Conservation (phyloP, 2,329 filamentous ascomycete genomes). For the Arthrobotrys iridis region DNA sequence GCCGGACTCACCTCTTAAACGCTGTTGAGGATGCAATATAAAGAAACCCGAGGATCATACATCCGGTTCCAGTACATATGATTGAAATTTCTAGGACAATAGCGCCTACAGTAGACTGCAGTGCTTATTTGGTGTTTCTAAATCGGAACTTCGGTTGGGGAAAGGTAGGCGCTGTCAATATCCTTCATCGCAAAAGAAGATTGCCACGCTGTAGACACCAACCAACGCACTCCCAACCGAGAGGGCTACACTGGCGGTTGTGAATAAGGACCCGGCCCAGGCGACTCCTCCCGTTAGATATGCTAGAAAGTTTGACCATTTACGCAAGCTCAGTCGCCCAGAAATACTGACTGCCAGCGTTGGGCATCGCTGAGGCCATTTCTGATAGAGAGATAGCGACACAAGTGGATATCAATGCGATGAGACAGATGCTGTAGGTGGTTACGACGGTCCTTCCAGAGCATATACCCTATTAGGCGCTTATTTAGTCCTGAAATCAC, state of each 20-base stretch:
- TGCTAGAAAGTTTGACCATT: slow-evolving; percentile 62
- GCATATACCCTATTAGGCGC: slow-evolving; percentile 62
- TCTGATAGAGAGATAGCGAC: slow-evolving; percentile 65
- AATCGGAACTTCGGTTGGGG: slow-evolving; percentile 64
- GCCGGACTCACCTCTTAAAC: slow-evolving; percentile 61
- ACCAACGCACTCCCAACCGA: slow-evolving; percentile 65
- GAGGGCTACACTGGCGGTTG: slow-evolving; percentile 66
- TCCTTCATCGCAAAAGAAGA: slow-evolving; percentile 68
- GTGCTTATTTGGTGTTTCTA: slow-evolving; percentile 65
- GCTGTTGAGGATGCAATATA: slow-evolving; percentile 64
- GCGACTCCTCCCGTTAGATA: slow-evolving; percentile 66
- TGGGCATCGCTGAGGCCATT: slow-evolving; percentile 66
- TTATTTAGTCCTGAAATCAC: neutral
- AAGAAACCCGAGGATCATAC: slow-evolving; percentile 63
- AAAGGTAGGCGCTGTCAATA: slow-evolving; percentile 63
- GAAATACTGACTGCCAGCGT: slow-evolving; percentile 66
- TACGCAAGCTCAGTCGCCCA: slow-evolving; percentile 65
- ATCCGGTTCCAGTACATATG: slow-evolving; percentile 63
- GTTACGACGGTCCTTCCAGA: slow-evolving; percentile 66
- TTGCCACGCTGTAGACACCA: slow-evolving; percentile 66
- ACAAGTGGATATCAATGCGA: slow-evolving; percentile 65
- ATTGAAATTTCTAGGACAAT: slow-evolving; percentile 63
- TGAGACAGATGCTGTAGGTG: slow-evolving; percentile 65
- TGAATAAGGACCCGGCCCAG: slow-evolving; percentile 68
- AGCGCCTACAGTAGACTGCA: slow-evolving; percentile 62